Evolutionary conservation across 805 yeast species (phyloP).

Genomic region (Kockiozyma suomiensis): DNA sequence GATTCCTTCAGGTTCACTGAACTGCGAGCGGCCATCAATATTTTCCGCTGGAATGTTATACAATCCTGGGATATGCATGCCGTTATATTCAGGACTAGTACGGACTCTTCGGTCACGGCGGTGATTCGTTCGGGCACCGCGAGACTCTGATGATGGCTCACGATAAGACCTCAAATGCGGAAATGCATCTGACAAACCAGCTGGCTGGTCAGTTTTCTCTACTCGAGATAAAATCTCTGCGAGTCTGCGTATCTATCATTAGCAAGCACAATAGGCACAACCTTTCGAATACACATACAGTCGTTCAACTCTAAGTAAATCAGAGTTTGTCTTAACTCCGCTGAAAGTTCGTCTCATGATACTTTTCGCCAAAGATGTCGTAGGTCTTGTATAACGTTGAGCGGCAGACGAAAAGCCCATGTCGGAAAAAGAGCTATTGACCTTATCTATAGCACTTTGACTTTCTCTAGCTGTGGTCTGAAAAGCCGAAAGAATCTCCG

Average conservation of each 20-base stretch:
- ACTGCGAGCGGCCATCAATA: too few species aligned
- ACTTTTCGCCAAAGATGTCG: constrained; percentile 2
- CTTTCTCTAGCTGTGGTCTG: background rate
- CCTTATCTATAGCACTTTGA: background rate
- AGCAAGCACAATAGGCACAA: background rate
- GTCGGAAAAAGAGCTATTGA: background rate
- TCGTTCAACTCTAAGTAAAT: constrained; percentile 20
- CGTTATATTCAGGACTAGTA: too few species aligned
- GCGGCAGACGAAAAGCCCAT: background rate
- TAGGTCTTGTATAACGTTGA: too few species aligned
- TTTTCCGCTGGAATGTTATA: too few species aligned
- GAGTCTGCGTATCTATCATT: background rate
- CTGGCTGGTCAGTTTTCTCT: constrained; percentile 2
- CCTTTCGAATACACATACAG: constrained; percentile 9
- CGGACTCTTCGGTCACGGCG: too few species aligned
- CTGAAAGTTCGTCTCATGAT: constrained; percentile 17
- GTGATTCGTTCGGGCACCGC: background rate
- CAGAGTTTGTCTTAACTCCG: constrained; percentile 15
- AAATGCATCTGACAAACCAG: too few species aligned
- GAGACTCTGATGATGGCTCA: background rate
- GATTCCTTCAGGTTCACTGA: too few species aligned
- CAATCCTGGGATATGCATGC: too few species aligned
- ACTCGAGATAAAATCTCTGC: constrained; percentile 20
- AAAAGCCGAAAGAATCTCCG: background rate
- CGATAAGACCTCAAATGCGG: too few species aligned